These are phyloP conservation scores for Globisporangium alternatum DNA, from an alignment of 352 stramenopile species.

Conservation along the genomic window DNA sequence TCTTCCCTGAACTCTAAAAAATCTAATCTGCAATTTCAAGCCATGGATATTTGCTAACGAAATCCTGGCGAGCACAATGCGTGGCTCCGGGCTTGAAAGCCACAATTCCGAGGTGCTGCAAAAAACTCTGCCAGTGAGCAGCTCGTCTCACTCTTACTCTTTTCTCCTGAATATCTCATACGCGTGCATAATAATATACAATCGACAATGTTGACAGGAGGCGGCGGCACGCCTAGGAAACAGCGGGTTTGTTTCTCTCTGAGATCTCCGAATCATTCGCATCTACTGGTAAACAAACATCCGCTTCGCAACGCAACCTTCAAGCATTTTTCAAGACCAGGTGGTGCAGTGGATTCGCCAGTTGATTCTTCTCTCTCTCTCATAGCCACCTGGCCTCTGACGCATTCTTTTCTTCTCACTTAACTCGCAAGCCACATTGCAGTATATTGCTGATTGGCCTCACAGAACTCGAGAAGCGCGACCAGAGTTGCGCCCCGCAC, in stretches of 20 bases:
- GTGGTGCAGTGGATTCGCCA: background rate
- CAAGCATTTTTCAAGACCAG: background rate
- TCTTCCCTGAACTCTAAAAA: no score
- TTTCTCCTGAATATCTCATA: background rate
- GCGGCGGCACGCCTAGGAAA: background rate
- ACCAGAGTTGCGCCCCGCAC: background rate
- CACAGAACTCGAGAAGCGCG: background rate
- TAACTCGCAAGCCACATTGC: background rate
- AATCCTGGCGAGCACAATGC: no score
- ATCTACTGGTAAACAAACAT: background rate
- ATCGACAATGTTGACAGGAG: background rate
- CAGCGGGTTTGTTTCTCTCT: background rate
- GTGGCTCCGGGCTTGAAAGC: no score
- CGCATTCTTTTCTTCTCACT: background rate
- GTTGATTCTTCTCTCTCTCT: background rate
- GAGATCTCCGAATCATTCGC: background rate
- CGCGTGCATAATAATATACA: background rate
- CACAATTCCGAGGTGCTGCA: background rate
- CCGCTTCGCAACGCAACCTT: background rate
- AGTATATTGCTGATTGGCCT: no score
- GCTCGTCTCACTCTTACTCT: background rate
- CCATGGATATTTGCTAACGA: background rate
- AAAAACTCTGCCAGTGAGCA: background rate
- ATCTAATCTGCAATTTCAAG: no score
- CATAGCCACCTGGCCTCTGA: background rate